Conservation (phyloP, 2,329 filamentous ascomycete species). For the Alternaria ethzedia region DNA sequence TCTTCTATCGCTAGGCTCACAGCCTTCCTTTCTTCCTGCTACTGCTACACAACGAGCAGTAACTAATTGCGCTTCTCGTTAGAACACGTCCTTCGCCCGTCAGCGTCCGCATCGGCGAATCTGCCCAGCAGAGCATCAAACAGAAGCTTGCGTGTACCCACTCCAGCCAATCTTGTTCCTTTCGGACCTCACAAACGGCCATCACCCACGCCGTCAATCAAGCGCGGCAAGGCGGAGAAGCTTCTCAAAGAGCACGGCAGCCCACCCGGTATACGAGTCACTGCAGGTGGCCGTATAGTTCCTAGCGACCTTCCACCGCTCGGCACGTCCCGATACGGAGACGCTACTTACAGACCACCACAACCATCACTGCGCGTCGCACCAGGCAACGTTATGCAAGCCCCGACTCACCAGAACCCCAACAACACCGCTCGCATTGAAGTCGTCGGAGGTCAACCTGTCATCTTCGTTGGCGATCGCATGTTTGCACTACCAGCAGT, state of each 20-base stretch:
- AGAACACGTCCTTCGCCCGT: slow-evolving; percentile 52
- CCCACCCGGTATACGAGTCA: slow-evolving; percentile 58
- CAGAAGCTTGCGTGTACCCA: slow-evolving; percentile 31
- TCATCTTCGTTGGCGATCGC: slow-evolving; percentile 40
- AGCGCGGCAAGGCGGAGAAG: slow-evolving; percentile 57
- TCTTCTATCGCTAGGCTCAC: neutral
- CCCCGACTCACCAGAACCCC: slow-evolving; percentile 27
- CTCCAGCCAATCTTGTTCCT: slow-evolving; percentile 20
- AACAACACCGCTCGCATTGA: slow-evolving; percentile 35
- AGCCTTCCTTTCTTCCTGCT: neutral
- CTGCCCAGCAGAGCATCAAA: slow-evolving; percentile 32
- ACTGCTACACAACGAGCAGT: neutral
- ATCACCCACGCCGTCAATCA: slow-evolving; percentile 59
- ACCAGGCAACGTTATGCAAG: slow-evolving; percentile 31
- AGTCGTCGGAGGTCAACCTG: slow-evolving; percentile 39
- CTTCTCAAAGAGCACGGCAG: slow-evolving; percentile 60
- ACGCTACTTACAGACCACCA: slow-evolving; percentile 37
- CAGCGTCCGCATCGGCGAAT: slow-evolving; percentile 48
- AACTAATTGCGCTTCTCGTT: slow-evolving; percentile 9
- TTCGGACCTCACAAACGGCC: slow-evolving; percentile 43
- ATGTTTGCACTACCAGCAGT: slow-evolving; percentile 42
- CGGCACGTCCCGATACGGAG: slow-evolving; percentile 36
- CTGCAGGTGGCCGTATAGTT: slow-evolving; percentile 60
- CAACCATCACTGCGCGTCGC: slow-evolving; percentile 29
- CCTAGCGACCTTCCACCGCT: slow-evolving; percentile 52